Percentiles rank a stretch among this genome's conserved stretches.
These are phyloP conservation scores for Jatropha podagrica DNA, from an alignment of 441 rosid genomes.

Conservation along the genomic window DNA sequence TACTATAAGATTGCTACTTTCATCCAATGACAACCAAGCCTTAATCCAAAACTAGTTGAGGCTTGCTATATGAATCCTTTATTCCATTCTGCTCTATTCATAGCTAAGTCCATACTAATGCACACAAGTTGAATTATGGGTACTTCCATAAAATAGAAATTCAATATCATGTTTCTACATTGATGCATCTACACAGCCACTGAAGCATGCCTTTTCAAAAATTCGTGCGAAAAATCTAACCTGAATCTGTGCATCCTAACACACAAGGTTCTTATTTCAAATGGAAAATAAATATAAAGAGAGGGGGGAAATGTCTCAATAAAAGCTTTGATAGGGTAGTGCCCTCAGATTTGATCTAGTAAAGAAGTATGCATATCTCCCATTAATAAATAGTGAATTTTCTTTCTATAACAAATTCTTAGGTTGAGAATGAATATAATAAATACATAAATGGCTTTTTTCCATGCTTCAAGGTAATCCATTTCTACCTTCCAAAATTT, in stretches of 20 bases:
- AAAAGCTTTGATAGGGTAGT: neutral
- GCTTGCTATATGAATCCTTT: too few relatives aligned
- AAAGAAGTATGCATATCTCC: neutral
- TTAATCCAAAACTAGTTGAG: too few relatives aligned
- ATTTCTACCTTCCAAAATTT: conserved; percentile 83
- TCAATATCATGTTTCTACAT: neutral
- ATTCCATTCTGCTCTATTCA: too few relatives aligned
- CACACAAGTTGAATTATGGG: neutral
- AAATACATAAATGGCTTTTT: neutral
- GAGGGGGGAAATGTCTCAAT: neutral
- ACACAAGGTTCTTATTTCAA: neutral
- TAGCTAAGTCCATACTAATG: too few relatives aligned
- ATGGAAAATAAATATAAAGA: neutral
- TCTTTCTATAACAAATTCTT: neutral
- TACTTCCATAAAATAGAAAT: neutral
- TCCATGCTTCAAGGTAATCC: conserved; percentile 6
- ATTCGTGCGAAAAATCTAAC: neutral
- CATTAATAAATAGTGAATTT: neutral
- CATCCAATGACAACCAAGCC: too few relatives aligned
- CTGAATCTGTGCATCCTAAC: neutral
- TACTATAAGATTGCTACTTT: neutral
- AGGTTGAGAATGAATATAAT: neutral
- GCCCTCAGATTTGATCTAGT: conserved; percentile 3
- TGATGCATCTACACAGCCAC: neutral
- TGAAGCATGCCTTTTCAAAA: neutral